phyloP scores from a whole-genome alignment of 768 basidiomycete species.

The Boletus subparvulus region DNA sequence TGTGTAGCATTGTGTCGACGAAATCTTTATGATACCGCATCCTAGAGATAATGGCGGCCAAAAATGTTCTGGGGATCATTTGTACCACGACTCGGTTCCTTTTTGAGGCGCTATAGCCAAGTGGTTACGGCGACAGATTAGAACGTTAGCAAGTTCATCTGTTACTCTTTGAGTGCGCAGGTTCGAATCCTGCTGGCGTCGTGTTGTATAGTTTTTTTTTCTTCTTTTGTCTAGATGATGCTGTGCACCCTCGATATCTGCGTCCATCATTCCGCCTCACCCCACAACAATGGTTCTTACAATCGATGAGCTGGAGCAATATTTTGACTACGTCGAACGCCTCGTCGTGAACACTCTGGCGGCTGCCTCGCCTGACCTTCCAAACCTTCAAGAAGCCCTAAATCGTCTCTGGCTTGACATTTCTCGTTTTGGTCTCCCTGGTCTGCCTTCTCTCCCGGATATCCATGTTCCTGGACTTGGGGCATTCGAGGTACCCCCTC shows the following conservation, averaged over 20 bases:
- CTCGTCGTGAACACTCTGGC: slow-evolving; percentile 56
- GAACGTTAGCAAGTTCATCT: slow-evolving; percentile 45
- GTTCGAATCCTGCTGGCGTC: slow-evolving; percentile 70
- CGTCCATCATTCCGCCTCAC: neutral
- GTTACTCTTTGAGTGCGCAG: slow-evolving; percentile 70
- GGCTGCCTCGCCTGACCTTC: slow-evolving; percentile 58
- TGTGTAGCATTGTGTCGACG: slow-evolving; percentile 13
- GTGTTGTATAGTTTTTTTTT: slow-evolving; percentile 16
- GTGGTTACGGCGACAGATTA: slow-evolving; percentile 81
- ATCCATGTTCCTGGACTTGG: slow-evolving; percentile 66
- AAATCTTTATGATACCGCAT: slow-evolving; percentile 9
- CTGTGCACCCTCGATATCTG: slow-evolving; percentile 13
- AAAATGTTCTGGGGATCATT: too few relatives aligned
- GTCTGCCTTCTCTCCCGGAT: slow-evolving; percentile 43
- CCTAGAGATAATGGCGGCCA: too few relatives aligned
- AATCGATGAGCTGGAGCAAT: slow-evolving; percentile 70
- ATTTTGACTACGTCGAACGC: slow-evolving; percentile 63
- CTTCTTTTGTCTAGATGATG: slow-evolving; percentile 1
- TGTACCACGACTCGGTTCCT: rapidly evolving
- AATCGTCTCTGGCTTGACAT: slow-evolving; percentile 77
- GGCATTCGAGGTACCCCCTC: slow-evolving; percentile 69
- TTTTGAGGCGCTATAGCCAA: slow-evolving; percentile 66
- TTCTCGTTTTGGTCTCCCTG: slow-evolving; percentile 70
- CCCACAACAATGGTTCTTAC: slow-evolving; percentile 34
- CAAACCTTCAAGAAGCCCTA: slow-evolving; percentile 61